Base-by-base conservation (phyloP, 768 basidiomycete species). In the Serendipita sp. region DNA sequence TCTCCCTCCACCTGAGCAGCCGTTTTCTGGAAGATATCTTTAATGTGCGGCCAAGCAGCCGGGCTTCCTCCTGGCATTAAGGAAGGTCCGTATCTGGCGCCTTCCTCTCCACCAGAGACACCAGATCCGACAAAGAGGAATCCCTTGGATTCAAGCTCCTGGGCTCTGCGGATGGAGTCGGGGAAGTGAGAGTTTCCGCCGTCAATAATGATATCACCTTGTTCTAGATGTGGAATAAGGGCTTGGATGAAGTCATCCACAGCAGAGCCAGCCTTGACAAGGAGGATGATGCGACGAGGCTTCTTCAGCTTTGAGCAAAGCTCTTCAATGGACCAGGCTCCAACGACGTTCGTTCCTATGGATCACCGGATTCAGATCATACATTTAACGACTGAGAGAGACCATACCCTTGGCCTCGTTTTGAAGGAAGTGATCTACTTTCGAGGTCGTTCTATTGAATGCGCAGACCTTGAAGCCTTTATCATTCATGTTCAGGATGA, bases 151-250 rank as follows among this genome's bases (percentile, higher is more conserved):
- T 98, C 95, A 71, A 98, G 86, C 72, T 95, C 92, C 73, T 90
- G 77, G 71, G 86, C 81, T 71, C 96, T 91, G 71, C 96, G 93
- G 76, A 94, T 94, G 40, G 91, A 89, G 75, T 99, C 96, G 66
- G 96, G 96, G 79, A 89, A 99, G 76, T 98, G 93, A 50, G 95
- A 97, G 79, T 99, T 99, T 71, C 96, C 96, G 71, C 96, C 96
- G 75, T 99, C 96, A 69, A 99, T 97, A 80, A 99, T 83, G 79
- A 99, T 98, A 76, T 99, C 96, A 69, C 96, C 96, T 72, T 84
- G 75, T 74, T 97, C 94, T 69, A 99, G 87, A 74, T 86, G 77
- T 64, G 95, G 93, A 66, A 81, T 81, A 66, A 98, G 87, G 75
- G 91, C 88, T 23, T 76, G 71, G 76, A 99, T 99, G 77, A 98